Base-by-base conservation (phyloP, 108 stramenopile species). In the Pseudonitzschia multiseries region DNA sequence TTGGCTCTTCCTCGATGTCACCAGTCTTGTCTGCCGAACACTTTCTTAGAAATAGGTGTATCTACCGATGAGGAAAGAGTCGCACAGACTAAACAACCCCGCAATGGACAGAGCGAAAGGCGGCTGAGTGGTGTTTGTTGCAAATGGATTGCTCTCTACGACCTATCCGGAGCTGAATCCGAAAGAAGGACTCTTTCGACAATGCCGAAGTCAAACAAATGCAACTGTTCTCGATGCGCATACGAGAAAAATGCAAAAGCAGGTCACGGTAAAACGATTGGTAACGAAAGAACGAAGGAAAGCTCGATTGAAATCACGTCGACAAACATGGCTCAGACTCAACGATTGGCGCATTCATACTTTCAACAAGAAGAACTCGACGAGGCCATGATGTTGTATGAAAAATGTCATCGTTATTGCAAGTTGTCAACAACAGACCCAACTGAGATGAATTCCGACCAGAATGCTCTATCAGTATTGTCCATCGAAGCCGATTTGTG, bases 341-440 rank as follows among this genome's bases (percentile, higher is more conserved):
- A 68, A 22, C 79, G 79, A 41, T 51, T 88, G 32, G 90, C 82
- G 21, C 87, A 91, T 72, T 68, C 78, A 29, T 81, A 79, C 12
- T 86, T 91, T 81, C 87, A 88, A 65, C 22, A 67, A 27, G 77
- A 88, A 65, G 80, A 70, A 61, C 84, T 81, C 61, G 76, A 75
- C 5, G 71, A 84, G 36, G 89, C 92, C 32, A 63, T 59, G 32
- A 29, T 41, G 27, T 75, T 83, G 51, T 93, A 90, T 75, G 77
- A 81, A 21, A 66, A 83, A 63, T 87, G 62, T 69, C 72, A 51
- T 54, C 22, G 44, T 46, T 81, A 50, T 68, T 26, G 42, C 43
- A 24, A 27, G 4, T 52, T 12, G 10, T 21, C 33, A 0, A 14
- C 8, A 4, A 21, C 67, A 41, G 24, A 67, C 61, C n/a, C 0